Percentiles rank a stretch among this genome's conserved stretches.
These are phyloP conservation scores for Coniferiporia sulphurascens DNA, from an alignment of 1,284 basidiomycete genomes.

Conservation along the genomic window DNA sequence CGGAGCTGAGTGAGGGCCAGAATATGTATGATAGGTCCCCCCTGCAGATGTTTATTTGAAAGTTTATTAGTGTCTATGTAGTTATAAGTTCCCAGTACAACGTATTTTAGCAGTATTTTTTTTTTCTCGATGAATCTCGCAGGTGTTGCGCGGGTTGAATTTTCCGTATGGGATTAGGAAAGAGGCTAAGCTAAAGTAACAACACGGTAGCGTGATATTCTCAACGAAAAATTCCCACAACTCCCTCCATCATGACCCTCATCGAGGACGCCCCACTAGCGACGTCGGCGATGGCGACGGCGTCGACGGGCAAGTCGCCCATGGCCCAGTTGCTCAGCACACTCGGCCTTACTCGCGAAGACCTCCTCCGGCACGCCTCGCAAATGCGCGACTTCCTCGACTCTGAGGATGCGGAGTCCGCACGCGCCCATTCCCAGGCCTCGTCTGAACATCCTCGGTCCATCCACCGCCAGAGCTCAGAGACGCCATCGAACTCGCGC, in stretches of 20 bases:
- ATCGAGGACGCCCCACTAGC: background rate
- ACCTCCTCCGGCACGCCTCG: slow-evolving; percentile 58
- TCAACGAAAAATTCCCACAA: background rate
- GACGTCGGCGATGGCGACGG: slow-evolving; percentile 2
- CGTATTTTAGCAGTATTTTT: background rate
- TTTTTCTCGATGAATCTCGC: background rate
- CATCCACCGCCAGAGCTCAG: background rate
- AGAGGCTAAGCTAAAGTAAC: background rate
- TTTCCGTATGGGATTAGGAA: background rate
- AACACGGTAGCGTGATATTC: slow-evolving; percentile 17
- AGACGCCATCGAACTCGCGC: background rate
- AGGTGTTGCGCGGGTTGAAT: background rate
- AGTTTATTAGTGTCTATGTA: slow-evolving; percentile 1
- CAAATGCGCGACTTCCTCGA: slow-evolving; percentile 73
- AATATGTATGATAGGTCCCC: slow-evolving; percentile 86
- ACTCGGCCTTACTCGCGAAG: slow-evolving; percentile 66
- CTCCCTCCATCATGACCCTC: background rate
- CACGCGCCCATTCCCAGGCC: background rate
- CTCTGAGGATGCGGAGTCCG: slow-evolving; percentile 34
- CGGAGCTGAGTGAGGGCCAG: slow-evolving; percentile 82
- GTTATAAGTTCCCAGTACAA: slow-evolving; percentile 18
- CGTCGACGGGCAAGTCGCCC: slow-evolving; percentile 32
- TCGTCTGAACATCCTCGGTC: background rate
- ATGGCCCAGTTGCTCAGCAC: slow-evolving; percentile 61
- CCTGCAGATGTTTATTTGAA: slow-evolving; percentile 74